phyloP scores from a whole-genome alignment of 306 rosid genomes.

The Vigna reflexopilosa region DNA sequence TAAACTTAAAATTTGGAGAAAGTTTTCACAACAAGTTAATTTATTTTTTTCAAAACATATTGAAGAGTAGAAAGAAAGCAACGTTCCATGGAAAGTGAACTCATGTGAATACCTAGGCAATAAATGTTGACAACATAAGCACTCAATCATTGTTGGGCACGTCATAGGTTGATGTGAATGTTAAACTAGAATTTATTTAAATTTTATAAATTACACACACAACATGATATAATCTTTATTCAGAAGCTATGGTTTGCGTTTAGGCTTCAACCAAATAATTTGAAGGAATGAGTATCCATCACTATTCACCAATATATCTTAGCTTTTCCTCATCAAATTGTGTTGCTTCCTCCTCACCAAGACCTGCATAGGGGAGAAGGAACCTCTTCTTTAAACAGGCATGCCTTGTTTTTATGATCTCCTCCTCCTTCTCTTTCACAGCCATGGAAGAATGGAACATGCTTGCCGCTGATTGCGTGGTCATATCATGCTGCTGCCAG shows the following conservation, averaged over 20 bases:
- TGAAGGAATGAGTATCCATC: conserved; percentile 6
- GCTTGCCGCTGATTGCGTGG: conserved; percentile 76
- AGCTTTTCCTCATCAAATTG: conserved; percentile 56
- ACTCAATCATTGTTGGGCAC: conserved; percentile 28
- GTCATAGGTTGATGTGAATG: conserved; percentile 23
- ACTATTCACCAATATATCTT: conserved; percentile 32
- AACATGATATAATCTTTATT: conserved; percentile 20
- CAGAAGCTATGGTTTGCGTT: conserved; percentile 54
- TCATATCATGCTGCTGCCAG: conserved; percentile 87
- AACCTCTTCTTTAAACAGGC: conserved; percentile 51
- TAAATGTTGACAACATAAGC: background rate
- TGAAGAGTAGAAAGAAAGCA: no score
- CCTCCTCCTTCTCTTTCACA: conserved; percentile 33
- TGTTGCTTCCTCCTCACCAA: conserved; percentile 62
- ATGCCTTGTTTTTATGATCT: conserved; percentile 49
- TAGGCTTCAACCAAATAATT: conserved; percentile 31
- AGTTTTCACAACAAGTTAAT: no score
- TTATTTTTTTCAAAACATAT: no score
- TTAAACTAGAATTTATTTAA: background rate
- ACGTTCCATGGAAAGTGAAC: background rate
- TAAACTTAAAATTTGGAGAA: no score
- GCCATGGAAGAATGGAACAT: conserved; percentile 76
- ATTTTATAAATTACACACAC: background rate
- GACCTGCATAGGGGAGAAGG: conserved; percentile 48
- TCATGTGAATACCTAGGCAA: conserved; percentile 6